Base-by-base conservation (phyloP, 1,139 yeast species). In the Saccharomycopsis hybrid region DNA sequence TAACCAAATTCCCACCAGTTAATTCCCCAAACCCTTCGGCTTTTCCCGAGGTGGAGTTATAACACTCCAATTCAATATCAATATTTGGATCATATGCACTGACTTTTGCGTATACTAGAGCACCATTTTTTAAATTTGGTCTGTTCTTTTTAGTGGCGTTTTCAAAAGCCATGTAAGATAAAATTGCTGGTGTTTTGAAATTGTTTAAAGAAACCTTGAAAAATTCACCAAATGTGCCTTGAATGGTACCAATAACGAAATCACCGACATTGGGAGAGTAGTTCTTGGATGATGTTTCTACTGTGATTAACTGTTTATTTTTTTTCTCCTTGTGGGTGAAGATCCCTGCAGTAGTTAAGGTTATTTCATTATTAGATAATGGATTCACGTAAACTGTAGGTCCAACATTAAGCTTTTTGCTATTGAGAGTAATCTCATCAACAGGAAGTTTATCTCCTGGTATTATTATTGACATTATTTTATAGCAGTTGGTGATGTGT, bases 81-180 rank as follows among this genome's bases (percentile, higher is more conserved):
- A 87, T 75, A 54, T 86, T 90, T 4, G 78, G 76, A 49, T 78
- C 80, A 1, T 85, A 84, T 50, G 72, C 72, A 13, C 80, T 70
- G 0, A 90, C 89, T 55, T 96, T 72, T 1, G 95, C 96, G 63
- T 90, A 90, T 0, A 90, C 86, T 1, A 84, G 73, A 54, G 88
- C 85, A 1, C 96, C 97, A 28, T 66, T 68, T 54, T 80, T 78
- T 56, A 90, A 70, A 58, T 85, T 84, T 1, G 97, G 97, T 60
- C 90, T 74, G 63, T 90, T 90, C 67, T 89, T 90, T 65, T 85
- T 87, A n/a, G 92, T 76, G 4, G 97, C 97, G 66, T 88, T 89
- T 33, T 96, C 96, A 63, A 92, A 90, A 2, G 96, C 90, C 79
- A 82, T 79, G 64, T 83, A 82, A 32, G 87, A 79, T 25, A 90